A percentile compares a stretch with the other conserved stretches of the same genome.
Evolutionary conservation across 305 asterid species (phyloP).

Genomic region (Solanum hybrid): DNA sequence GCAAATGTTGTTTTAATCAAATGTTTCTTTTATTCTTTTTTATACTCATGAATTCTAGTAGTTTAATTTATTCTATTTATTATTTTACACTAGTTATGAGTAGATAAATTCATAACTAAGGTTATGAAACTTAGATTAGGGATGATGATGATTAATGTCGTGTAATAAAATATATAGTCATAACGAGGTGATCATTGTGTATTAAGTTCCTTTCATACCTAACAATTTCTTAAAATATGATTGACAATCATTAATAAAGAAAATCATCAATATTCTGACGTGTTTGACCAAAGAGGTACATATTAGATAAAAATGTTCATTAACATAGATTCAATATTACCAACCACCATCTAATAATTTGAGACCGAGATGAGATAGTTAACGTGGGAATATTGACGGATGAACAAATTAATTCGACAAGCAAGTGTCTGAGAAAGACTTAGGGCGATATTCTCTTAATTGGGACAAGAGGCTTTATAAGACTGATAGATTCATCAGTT

Average conservation of each 20-base stretch:
- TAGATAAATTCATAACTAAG: not conserved
- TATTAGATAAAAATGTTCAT: not conserved
- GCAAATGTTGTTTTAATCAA: not conserved
- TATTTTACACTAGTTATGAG: not conserved
- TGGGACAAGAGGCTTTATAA: not conserved
- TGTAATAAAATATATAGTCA: not conserved
- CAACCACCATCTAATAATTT: not conserved
- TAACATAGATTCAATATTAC: not conserved
- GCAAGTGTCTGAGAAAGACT: not conserved
- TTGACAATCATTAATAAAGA: not conserved
- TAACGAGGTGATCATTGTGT: not conserved
- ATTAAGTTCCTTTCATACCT: not conserved
- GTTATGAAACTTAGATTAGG: not conserved
- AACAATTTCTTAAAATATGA: too few relatives aligned
- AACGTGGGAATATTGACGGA: not conserved
- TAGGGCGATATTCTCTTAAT: not conserved
- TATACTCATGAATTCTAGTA: not conserved
- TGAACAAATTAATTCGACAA: not conserved
- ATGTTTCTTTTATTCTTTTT: too few relatives aligned
- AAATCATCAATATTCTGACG: not conserved
- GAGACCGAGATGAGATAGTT: not conserved
- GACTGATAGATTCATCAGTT: not conserved
- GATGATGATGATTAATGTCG: not conserved
- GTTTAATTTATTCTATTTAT: too few relatives aligned
- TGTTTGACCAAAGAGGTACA: not conserved